Evolutionary conservation across 2,329 filamentous ascomycete species (phyloP).

Genomic region (Beauveria rudraprayagi): DNA sequence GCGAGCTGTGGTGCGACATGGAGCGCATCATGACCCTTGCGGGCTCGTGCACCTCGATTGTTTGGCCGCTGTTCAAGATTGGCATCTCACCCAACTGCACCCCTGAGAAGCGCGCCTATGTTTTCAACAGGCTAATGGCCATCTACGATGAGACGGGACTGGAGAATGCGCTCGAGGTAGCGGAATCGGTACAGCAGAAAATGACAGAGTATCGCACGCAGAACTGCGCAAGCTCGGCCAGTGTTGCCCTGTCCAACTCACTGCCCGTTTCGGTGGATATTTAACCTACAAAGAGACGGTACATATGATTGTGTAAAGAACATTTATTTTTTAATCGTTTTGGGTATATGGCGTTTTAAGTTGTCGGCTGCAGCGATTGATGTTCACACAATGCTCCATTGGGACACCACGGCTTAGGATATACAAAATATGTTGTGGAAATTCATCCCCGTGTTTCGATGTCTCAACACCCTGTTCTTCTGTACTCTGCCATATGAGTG

Average conservation of each 20-base stretch:
- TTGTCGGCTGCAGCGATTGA: background rate
- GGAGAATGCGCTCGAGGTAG: slow-evolving; percentile 36
- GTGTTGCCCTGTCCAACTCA: background rate
- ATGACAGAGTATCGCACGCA: slow-evolving; percentile 2
- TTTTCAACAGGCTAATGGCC: slow-evolving; percentile 35
- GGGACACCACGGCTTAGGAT: background rate
- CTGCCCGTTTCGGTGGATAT: background rate
- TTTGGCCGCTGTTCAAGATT: slow-evolving; percentile 43
- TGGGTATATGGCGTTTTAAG: background rate
- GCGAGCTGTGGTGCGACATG: slow-evolving; percentile 21
- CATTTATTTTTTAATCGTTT: background rate
- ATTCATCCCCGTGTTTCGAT: too few species aligned
- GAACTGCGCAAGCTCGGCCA: background rate
- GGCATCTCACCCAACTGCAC: slow-evolving; percentile 40
- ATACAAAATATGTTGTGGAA: background rate
- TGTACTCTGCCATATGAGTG: too few species aligned
- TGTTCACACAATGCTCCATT: background rate
- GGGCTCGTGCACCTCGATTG: slow-evolving; percentile 38
- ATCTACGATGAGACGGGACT: slow-evolving; percentile 39
- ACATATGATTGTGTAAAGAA: background rate
- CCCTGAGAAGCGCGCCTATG: slow-evolving; percentile 32
- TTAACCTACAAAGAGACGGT: background rate
- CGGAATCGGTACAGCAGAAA: slow-evolving; percentile 26
- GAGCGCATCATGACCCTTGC: slow-evolving; percentile 41
- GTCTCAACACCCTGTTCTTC: too few species aligned